Conservation (phyloP, 2,329 filamentous ascomycete species). For the Apiospora arundinis region DNA sequence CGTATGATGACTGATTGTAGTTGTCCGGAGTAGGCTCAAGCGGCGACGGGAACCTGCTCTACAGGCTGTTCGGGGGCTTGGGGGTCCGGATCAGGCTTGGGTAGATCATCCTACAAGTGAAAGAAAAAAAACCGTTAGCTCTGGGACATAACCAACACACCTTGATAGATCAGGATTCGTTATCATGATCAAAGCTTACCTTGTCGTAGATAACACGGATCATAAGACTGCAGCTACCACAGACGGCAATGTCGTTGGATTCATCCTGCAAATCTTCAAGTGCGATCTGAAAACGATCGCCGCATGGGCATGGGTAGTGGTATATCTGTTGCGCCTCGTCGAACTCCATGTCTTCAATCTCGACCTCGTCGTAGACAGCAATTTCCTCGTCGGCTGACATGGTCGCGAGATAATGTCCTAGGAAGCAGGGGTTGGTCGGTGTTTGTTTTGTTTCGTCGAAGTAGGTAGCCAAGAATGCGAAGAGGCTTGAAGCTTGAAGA, state of each 20-base stretch:
- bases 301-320: constrained; percentile 95
- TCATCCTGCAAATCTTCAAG: constrained; percentile 86
- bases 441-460: not conserved
- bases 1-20: not conserved
- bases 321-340: constrained; percentile 85
- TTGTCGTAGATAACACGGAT: constrained; percentile 92
- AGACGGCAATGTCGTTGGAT: constrained; percentile 88
- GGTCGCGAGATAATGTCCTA: constrained; percentile 30
- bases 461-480: not conserved
- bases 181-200: constrained; percentile 55
- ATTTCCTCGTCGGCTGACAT: constrained; percentile 68
- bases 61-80: constrained; percentile 32
- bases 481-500: not conserved
- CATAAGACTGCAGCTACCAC: constrained; percentile 96
- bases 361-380: constrained; percentile 94
- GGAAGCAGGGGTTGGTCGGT: not conserved
- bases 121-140: not conserved
- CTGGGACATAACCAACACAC: not conserved
- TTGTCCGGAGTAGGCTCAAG: constrained; percentile 21
- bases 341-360: constrained; percentile 98
- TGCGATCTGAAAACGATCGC: constrained; percentile 92
- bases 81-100: constrained; percentile 37
- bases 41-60: constrained; percentile 37
- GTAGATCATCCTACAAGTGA: constrained; percentile 36
- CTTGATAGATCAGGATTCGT: not conserved